These are phyloP conservation scores for Phaseolus lunatus DNA, from an alignment of 306 rosid genomes.

Conservation along the genomic window DNA sequence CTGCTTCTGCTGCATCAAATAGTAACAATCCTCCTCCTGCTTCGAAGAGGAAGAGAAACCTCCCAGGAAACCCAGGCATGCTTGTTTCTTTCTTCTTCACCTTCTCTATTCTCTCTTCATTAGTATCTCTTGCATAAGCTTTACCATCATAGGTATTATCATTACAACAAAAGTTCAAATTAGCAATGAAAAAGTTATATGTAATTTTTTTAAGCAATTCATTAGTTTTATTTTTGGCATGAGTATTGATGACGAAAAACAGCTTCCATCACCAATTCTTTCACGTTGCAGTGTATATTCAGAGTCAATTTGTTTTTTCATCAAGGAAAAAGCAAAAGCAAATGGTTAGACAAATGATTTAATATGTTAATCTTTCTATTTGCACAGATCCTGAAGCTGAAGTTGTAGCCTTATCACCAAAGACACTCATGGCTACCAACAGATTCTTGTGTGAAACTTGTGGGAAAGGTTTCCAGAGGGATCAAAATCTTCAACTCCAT, in stretches of 20 bases:
- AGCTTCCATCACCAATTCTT: background rate
- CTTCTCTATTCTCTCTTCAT: background rate
- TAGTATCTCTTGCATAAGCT: background rate
- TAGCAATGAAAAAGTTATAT: background rate
- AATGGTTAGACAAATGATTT: background rate
- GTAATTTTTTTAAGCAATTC: too few species aligned
- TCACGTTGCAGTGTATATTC: constrained; percentile 27
- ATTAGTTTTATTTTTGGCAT: background rate
- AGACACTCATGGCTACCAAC: constrained; percentile 86
- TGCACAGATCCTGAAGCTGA: constrained; percentile 90
- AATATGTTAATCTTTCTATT: constrained; percentile 6
- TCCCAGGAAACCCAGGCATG: constrained; percentile 94
- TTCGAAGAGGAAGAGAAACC: constrained; percentile 85
- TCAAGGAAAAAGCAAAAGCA: background rate
- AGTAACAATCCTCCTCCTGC: constrained; percentile 46
- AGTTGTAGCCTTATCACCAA: constrained; percentile 86
- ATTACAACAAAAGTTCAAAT: background rate
- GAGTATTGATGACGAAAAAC: background rate
- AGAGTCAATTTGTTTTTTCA: constrained; percentile 33
- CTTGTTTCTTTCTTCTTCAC: background rate
- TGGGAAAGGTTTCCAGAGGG: constrained; percentile 90
- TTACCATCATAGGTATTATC: constrained; percentile 31
- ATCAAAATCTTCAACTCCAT: constrained; percentile 90
- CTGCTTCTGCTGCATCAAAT: constrained; percentile 46
- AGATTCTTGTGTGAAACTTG: constrained; percentile 88